Evolutionary conservation across 2,329 filamentous ascomycete genomes (phyloP), one percentile per base, ranked within the genome.

Genomic region (Calonectria pteridis): DNA sequence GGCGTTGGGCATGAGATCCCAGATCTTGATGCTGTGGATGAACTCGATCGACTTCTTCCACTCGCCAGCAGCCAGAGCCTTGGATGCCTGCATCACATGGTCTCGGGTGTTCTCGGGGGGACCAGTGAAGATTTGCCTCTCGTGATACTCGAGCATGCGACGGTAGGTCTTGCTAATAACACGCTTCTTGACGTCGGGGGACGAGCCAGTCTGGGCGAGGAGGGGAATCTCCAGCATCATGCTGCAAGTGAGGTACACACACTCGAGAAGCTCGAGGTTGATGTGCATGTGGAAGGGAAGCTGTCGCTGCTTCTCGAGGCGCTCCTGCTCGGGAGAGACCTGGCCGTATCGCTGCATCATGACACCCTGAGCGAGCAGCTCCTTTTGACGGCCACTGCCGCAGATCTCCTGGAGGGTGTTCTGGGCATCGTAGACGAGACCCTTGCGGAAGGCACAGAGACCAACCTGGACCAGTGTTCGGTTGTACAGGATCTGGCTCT

Each of bases 221-320:
- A 98, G 93, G 74, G 97, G 97, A 76, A 99, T 98, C 88, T 99
- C 97, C 71, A 99, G 92, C 78, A 99, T 94, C 97, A 99, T 99
- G 87, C 95, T 98, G 89, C 96, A 98, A 65, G 97, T 98, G 73
- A 99, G 91, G 88, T 99, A 99, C 75, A 98, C 96, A 83, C 97
- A 98, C 88, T 99, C 97, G 49, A 99, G 91, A 69, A 99, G 92
- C 86, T 99, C 97, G 67, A 99, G 91, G 89, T 99, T 99, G 90
- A 99, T 99, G 91, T 99, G 97, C 95, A 99, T 98, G 89, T 99
- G 97, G 93, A 99, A 99, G 46, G 97, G 97, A 79, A 99, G 91
- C 88, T 99, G 97, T 81, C 97, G 93, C 88, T 98, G 96, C 84
- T 97, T 95, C 89, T 99, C 97, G 49, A 98, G 91, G 78, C 96